Percentiles rank a stretch among this genome's conserved stretches.
Evolutionary conservation across 2,329 filamentous ascomycete genomes (phyloP).

Genomic region (Alternaria angustiovoidea): DNA sequence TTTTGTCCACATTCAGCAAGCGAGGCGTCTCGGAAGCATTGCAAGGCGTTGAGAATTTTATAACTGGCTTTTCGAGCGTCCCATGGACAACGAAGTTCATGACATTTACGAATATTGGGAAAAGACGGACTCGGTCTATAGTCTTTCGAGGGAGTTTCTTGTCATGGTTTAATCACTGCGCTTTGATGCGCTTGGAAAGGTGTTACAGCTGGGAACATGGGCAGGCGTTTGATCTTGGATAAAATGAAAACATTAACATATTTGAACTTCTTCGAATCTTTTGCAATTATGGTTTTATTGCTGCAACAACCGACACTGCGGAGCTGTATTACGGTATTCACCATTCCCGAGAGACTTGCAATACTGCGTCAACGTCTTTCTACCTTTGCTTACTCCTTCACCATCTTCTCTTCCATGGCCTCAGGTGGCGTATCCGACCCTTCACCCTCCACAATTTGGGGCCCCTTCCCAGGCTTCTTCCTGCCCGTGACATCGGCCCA

Average conservation of each 20-base stretch:
- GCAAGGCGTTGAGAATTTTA: slow-evolving; percentile 31
- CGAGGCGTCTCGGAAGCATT: slow-evolving; percentile 46
- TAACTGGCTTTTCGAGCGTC: slow-evolving; percentile 34
- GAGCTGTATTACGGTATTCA: background rate
- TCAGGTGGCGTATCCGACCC: slow-evolving; percentile 31
- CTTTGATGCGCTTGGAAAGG: background rate
- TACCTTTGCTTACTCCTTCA: slow-evolving; percentile 14
- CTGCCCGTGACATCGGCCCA: slow-evolving; percentile 63
- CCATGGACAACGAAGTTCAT: slow-evolving; percentile 31
- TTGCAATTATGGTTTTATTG: background rate
- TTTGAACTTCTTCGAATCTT: background rate
- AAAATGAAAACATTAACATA: slow-evolving; percentile 11
- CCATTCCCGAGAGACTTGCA: background rate
- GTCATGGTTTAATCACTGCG: background rate
- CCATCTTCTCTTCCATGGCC: slow-evolving; percentile 30
- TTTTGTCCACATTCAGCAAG: slow-evolving; percentile 34
- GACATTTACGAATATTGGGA: slow-evolving; percentile 22
- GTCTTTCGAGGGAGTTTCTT: slow-evolving; percentile 18
- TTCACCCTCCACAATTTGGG: slow-evolving; percentile 25
- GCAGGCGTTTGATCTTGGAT: slow-evolving; percentile 7
- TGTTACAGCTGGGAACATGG: background rate
- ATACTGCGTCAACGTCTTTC: background rate
- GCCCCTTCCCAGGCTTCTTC: slow-evolving; percentile 20
- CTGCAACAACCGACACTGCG: background rate
- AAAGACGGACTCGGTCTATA: slow-evolving; percentile 14